phyloP scores from a whole-genome alignment of 495 filamentous ascomycete species.

The Trichoderma asperelloides region DNA sequence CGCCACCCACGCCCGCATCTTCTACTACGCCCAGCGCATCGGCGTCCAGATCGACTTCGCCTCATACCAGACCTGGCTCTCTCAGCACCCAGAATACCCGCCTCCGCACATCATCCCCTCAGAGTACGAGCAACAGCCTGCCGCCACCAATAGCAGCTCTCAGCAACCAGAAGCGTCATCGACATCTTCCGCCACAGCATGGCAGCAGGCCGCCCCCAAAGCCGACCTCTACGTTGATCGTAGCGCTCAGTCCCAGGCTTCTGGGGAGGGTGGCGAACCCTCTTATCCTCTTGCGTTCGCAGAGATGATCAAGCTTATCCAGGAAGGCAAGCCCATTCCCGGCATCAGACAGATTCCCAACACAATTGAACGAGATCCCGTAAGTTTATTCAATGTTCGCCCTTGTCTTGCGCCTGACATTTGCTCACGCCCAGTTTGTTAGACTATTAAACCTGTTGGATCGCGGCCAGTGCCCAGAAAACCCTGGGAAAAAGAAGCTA shows the following conservation, averaged over 20 bases:
- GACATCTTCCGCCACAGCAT: slow-evolving; percentile 18
- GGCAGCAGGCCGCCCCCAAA: slow-evolving; percentile 35
- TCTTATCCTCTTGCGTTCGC: slow-evolving; percentile 82
- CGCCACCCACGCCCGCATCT: slow-evolving; percentile 33
- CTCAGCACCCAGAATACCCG: slow-evolving; percentile 9
- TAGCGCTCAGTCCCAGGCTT: slow-evolving; percentile 15
- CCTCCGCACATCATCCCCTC: slow-evolving; percentile 13
- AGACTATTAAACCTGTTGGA: slow-evolving; percentile 25
- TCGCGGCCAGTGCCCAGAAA: slow-evolving; percentile 26
- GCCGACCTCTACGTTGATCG: slow-evolving; percentile 29
- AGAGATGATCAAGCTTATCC: slow-evolving; percentile 82
- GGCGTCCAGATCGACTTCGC: slow-evolving; percentile 26
- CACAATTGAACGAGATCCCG: slow-evolving; percentile 56
- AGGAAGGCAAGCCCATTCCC: slow-evolving; percentile 71
- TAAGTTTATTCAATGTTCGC: slow-evolving; percentile 12
- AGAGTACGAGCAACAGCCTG: slow-evolving; percentile 11
- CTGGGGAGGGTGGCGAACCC: slow-evolving; percentile 28
- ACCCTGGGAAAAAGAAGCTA: slow-evolving; percentile 27
- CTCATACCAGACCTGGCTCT: slow-evolving; percentile 27
- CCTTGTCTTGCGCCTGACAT: not conserved
- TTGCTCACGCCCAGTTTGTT: not conserved
- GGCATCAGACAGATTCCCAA: slow-evolving; percentile 87
- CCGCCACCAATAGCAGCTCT: slow-evolving; percentile 16
- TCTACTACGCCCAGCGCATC: slow-evolving; percentile 33
- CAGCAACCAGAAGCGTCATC: slow-evolving; percentile 11